Evolutionary conservation across 352 stramenopile genomes (phyloP), one percentile per base, ranked within the genome.

Genomic region (Phytophthora podocarpi): DNA sequence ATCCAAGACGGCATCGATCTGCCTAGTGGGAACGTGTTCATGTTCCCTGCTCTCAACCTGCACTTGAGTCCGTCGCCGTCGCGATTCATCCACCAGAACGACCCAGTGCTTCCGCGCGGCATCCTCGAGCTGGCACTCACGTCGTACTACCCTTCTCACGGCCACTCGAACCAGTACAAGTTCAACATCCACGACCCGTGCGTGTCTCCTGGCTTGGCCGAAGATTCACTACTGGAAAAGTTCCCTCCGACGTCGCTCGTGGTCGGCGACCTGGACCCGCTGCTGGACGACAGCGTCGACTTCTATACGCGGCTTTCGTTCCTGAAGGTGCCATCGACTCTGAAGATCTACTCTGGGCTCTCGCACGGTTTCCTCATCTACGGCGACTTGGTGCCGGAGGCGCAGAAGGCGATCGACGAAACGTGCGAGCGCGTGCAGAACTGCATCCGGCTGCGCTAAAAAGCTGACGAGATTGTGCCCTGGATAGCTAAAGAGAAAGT

Each of bases 31-130:
- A 90, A 88, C 41, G 78, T 96, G n/a, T 77, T 96, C 49, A 93
- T 93, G 76, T 96, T 96, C 57, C 90, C 89, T n/a, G 88, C 89
- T 26, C 78, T 97, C 9, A 96, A 96, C 46, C 67, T 97, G 63
- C 86, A 95, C 59, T 59, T 95, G 46, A 94, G 85, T 51, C 87
- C 89, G 7, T 96, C 87, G 20, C 89, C 89, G 18, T 96, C 86
- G 11, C 83, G 89, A 5, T 95, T 95, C 46, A 59, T 97, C 34
- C 89, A 96, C 68, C 85, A 96, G 51, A 95, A 84, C 46, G 89
- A 96, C 41, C 89, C 89, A 0, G 78, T 97, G 26, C 55, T 97
- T 8, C 89, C 89, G 18, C 85, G 86, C 8, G 73, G 85, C 12
- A 87, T 97, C 36, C 55, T 97, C 16, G 82, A 94, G 56, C 59